Conservation (phyloP, 768 basidiomycete genomes). For the Dioszegia aurantiaca region DNA sequence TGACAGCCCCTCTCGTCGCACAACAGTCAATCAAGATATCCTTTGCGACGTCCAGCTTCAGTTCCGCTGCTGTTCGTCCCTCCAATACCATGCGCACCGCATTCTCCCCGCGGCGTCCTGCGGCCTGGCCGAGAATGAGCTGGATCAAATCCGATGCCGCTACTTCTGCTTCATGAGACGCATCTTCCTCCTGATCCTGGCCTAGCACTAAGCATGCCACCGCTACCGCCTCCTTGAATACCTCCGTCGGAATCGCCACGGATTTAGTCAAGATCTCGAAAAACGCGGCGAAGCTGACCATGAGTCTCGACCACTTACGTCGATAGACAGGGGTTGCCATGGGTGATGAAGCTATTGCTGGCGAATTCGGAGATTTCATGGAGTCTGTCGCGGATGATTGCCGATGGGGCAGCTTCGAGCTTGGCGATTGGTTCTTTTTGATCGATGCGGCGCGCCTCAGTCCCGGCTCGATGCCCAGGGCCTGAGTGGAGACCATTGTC, state of each 20-base stretch:
- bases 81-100: constrained; percentile 34
- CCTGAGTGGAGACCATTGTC: not conserved
- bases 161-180: constrained; percentile 19
- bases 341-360: constrained; percentile 8
- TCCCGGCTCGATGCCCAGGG: constrained; percentile 20
- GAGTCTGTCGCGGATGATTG: constrained; percentile 9
- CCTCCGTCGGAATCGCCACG: constrained; percentile 23
- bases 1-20: constrained; percentile 37
- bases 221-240: constrained; percentile 28
- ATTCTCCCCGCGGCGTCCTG: constrained; percentile 34
- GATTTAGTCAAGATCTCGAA: constrained; percentile 28
- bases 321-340: not conserved
- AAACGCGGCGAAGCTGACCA: constrained; percentile 28
- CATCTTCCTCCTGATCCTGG: constrained; percentile 24
- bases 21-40: constrained; percentile 26
- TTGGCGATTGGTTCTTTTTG: constrained; percentile 4
- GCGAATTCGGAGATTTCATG: constrained; percentile 15
- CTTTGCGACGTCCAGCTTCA: constrained; percentile 16
- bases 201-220: constrained; percentile 35
- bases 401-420: not conserved
- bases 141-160: constrained; percentile 24
- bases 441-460: constrained; percentile 12
- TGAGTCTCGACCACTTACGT: constrained; percentile 27
- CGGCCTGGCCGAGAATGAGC: constrained; percentile 27
- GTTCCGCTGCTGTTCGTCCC: constrained; percentile 7